Conservation (phyloP, 805 yeast species). For the Suhomyces sp. region DNA sequence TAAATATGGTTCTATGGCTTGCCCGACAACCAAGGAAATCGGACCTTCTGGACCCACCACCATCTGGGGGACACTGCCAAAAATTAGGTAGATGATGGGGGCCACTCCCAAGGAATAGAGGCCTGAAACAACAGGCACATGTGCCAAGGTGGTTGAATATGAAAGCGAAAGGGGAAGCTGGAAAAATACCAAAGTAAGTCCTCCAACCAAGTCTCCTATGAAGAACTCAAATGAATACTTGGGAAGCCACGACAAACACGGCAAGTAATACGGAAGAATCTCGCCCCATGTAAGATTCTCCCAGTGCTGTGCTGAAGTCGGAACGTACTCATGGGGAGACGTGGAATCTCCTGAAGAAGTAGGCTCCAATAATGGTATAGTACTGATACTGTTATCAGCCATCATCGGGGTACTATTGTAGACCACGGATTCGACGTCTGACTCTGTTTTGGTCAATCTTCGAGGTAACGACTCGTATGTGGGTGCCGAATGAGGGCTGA, state of each 20-base stretch:
- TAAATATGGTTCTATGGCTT: conserved; percentile 43
- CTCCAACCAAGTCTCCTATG: conserved; percentile 72
- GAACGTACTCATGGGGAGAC: conserved; percentile 20
- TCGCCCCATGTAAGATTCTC: conserved; percentile 29
- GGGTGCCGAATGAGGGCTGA: not conserved
- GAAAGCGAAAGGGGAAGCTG: conserved; percentile 78
- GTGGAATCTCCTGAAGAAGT: not conserved
- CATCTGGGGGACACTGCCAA: conserved; percentile 49
- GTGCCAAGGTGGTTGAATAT: conserved; percentile 42
- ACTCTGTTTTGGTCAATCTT: conserved; percentile 1
- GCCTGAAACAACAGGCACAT: conserved; percentile 43
- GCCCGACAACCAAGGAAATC: conserved; percentile 47
- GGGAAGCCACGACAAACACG: conserved; percentile 67
- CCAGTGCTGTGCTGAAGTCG: conserved; percentile 18
- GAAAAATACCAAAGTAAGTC: conserved; percentile 83
- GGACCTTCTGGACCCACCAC: conserved; percentile 48
- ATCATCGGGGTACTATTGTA: not conserved
- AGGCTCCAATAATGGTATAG: no score
- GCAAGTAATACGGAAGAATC: conserved; percentile 60
- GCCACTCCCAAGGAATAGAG: conserved; percentile 38
- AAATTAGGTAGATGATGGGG: conserved; percentile 40
- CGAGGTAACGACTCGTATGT: conserved; percentile 2
- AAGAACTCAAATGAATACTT: conserved; percentile 43
- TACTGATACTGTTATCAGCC: no score
- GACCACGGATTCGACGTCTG: conserved; percentile 1